Base-by-base conservation (phyloP, 306 rosid species). In the Vicia villosa region DNA sequence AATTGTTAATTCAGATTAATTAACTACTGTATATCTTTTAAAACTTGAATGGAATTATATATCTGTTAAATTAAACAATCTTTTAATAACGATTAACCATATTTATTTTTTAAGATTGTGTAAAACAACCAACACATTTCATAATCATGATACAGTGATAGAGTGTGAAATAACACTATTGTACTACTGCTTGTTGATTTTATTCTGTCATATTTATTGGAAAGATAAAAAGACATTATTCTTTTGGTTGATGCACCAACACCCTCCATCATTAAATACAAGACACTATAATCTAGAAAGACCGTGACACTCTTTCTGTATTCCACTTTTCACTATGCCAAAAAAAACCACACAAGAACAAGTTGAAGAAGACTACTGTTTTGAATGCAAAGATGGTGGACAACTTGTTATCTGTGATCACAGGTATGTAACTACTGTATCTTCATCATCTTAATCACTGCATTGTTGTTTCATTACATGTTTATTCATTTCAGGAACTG, bases 361-460 rank as follows among this genome's bases (percentile, higher is more conserved):
- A 12, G 15, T 24, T 5, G 42, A 51, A 4, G 84, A 81, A 36
- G 76, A 83, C 0, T 74, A 74, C 79, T 83, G 87, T 42, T 83
- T 80, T 54, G 68, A 32, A 14, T 83, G 87, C 75, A 83, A 83
- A 56, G 85, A 83, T 5, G 87, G 87, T n/a, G 87, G 87, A 6
- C 4, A 69, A 3, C 51, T 83, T 0, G 20, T 80, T 24, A 8
- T 83, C 17, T 83, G 87, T 14, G 87, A 77, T 49, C 56, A 59
- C n/a, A 1, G 7, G 87, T 83, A 0, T 51, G 77, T 66, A 4
- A 34, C 38, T 10, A 34, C 41, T n/a, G n/a, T n/a, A 30, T 2
- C 19, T 41, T 52, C 11, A 20, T 59, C 2, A 32, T 32, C 24
- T 4, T 40, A 3, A 1, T 52, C 7, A 37, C 41, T 37, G 17